A percentile compares a stretch with the other conserved stretches of the same genome.
Evolutionary conservation across 352 stramenopile genomes (phyloP).

Genomic region (Phytopythium kandeliae): DNA sequence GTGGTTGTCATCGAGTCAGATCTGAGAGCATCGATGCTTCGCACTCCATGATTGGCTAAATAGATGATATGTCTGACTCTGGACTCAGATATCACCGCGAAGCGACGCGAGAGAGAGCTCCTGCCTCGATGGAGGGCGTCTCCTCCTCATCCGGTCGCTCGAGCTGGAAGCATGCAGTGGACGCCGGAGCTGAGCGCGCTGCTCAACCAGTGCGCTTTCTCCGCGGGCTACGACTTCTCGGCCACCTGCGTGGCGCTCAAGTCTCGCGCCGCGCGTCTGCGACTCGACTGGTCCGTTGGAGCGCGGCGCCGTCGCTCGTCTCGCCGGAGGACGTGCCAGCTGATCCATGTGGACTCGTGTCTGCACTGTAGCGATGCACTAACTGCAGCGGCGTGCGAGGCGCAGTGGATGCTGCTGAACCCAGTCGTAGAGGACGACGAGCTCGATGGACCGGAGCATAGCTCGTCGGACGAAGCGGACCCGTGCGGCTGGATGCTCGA

Average conservation of each 20-base stretch:
- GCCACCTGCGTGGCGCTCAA: constrained; percentile 29
- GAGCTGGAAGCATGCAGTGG: constrained; percentile 70
- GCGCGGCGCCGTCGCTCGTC: too few species aligned
- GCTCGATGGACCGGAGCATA: constrained; percentile 5
- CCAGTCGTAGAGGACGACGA: constrained; percentile 36
- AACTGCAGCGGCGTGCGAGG: constrained; percentile 42
- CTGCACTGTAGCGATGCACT: constrained; percentile 18
- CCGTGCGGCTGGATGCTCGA: constrained; percentile 3
- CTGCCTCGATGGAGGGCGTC: neutral
- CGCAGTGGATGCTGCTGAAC: constrained; percentile 70
- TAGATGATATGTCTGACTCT: neutral
- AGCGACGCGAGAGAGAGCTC: constrained; percentile 5
- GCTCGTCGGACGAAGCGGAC: constrained; percentile 1
- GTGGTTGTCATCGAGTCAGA: neutral
- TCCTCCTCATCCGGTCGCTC: constrained; percentile 5
- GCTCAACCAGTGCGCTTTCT: constrained; percentile 76
- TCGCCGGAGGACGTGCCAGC: too few species aligned
- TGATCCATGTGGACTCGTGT: too few species aligned
- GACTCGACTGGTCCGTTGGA: constrained; percentile 31
- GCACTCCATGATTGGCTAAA: neutral
- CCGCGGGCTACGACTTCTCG: constrained; percentile 66
- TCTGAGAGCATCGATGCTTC: constrained; percentile 6
- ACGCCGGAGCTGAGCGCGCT: constrained; percentile 50
- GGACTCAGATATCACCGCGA: constrained; percentile 9
- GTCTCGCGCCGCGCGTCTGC: constrained; percentile 31